Percentiles rank a stretch among this genome's conserved stretches.
These are phyloP conservation scores for Drechslera avenae DNA, from an alignment of 2,329 filamentous ascomycete genomes.

Conservation along the genomic window DNA sequence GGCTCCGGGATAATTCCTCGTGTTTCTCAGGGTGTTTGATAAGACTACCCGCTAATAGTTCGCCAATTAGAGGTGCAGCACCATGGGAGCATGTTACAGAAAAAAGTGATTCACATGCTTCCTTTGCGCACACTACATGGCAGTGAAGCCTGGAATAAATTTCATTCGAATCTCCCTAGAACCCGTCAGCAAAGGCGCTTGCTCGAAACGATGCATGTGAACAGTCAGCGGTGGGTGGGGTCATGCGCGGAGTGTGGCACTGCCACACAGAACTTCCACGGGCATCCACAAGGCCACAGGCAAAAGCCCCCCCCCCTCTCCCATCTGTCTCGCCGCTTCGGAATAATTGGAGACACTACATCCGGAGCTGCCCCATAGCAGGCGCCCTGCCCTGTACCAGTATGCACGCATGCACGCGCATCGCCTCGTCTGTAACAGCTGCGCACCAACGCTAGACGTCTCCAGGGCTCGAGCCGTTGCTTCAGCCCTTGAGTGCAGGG, in stretches of 20 bases:
- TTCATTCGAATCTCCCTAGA: not conserved
- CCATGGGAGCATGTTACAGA: slow-evolving; percentile 13
- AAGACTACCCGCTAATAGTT: not conserved
- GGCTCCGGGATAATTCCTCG: slow-evolving; percentile 14
- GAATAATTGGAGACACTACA: not conserved
- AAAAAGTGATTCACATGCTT: slow-evolving; percentile 3
- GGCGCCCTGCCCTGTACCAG: not conserved
- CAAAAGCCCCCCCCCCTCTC: no score
- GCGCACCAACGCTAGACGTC: slow-evolving; percentile 12
- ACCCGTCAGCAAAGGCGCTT: not conserved
- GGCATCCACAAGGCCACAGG: not conserved
- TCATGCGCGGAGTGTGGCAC: slow-evolving; percentile 2
- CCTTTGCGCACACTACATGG: slow-evolving; percentile 1
- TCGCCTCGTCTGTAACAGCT: slow-evolving; percentile 8
- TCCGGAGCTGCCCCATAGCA: not conserved
- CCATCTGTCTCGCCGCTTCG: not conserved
- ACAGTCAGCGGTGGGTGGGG: not conserved
- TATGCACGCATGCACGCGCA: slow-evolving; percentile 1
- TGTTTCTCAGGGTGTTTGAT: slow-evolving; percentile 17
- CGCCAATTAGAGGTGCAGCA: slow-evolving; percentile 5
- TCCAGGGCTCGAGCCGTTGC: slow-evolving; percentile 18
- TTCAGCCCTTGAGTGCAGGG: slow-evolving; percentile 24
- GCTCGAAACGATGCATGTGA: slow-evolving; percentile 15
- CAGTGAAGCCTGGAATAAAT: slow-evolving; percentile 2
- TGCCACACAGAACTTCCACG: not conserved